A percentile compares a stretch with the other conserved stretches of the same genome.
Evolutionary conservation across 768 basidiomycete species (phyloP).

Genomic region (Suillus decipiens): DNA sequence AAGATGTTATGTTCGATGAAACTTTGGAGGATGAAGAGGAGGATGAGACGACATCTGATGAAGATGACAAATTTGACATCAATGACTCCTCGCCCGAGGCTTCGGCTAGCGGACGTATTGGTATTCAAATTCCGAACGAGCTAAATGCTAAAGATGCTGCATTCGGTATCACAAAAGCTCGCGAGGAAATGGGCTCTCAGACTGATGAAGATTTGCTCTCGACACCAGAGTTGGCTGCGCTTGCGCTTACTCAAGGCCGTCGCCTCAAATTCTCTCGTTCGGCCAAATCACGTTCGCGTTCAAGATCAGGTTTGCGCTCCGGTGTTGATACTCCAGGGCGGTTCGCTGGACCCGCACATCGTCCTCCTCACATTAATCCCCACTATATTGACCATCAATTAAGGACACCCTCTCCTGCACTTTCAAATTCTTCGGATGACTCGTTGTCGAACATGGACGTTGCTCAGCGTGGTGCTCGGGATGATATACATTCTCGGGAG

Average conservation of each 20-base stretch:
- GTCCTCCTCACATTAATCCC: constrained; percentile 39
- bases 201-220: constrained; percentile 32
- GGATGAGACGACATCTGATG: constrained; percentile 51
- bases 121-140: constrained; percentile 16
- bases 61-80: constrained; percentile 87
- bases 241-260: constrained; percentile 33
- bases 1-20: constrained; percentile 34
- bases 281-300: constrained; percentile 35
- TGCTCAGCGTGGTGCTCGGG: constrained; percentile 50
- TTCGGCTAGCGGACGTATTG: constrained; percentile 16
- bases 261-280: constrained; percentile 29
- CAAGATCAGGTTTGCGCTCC: constrained; percentile 44
- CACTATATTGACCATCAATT: constrained; percentile 14
- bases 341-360: constrained; percentile 53
- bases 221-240: constrained; percentile 32
- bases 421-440: constrained; percentile 43
- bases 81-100: constrained; percentile 80
- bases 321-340: constrained; percentile 68
- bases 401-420: constrained; percentile 32
- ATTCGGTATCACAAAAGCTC: constrained; percentile 31
- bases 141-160: constrained; percentile 18
- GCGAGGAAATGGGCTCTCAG: constrained; percentile 23
- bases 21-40: constrained; percentile 48
- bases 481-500: constrained; percentile 48
- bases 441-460: constrained; percentile 35